phyloP scores from a whole-genome alignment of 352 stramenopile genomes.

The Aphanomyces stellatus region DNA sequence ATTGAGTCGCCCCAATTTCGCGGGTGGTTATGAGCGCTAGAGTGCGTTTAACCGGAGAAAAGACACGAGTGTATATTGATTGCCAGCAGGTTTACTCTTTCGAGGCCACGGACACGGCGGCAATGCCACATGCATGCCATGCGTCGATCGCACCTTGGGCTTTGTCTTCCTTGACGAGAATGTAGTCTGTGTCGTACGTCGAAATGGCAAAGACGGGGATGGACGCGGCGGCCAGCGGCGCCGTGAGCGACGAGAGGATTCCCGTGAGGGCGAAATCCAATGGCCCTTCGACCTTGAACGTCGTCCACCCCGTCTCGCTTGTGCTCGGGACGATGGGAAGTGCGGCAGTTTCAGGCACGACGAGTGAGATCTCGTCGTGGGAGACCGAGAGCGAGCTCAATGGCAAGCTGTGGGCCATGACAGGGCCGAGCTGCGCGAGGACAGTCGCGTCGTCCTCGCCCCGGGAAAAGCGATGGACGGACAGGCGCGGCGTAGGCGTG shows the following conservation, averaged over 20 bases:
- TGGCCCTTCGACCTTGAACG: conserved; percentile 21
- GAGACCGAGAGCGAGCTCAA: conserved; percentile 6
- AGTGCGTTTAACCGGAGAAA: too few relatives aligned
- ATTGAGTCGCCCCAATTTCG: too few relatives aligned
- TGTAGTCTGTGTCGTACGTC: conserved; percentile 20
- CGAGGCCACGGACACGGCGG: neutral
- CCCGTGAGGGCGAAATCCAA: conserved; percentile 16
- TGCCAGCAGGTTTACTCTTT: too few relatives aligned
- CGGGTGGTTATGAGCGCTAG: too few relatives aligned
- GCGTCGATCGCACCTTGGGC: conserved; percentile 8
- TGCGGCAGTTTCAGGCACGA: neutral
- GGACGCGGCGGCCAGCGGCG: neutral
- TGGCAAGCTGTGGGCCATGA: neutral
- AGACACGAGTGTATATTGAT: too few relatives aligned
- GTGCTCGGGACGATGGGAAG: neutral
- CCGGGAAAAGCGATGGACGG: neutral
- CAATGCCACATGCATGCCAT: neutral
- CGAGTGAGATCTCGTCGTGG: conserved; percentile 11
- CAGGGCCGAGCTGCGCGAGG: neutral
- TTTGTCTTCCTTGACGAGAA: conserved; percentile 19
- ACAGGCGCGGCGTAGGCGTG: neutral
- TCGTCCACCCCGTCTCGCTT: conserved; percentile 3
- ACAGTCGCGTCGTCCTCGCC: neutral
- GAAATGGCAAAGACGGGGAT: conserved; percentile 20
- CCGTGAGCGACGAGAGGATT: conserved; percentile 14